A percentile compares a stretch with the other conserved stretches of the same genome.
phyloP scores from a whole-genome alignment of 2,329 filamentous ascomycete species.

The Domatiomyces globalis region DNA sequence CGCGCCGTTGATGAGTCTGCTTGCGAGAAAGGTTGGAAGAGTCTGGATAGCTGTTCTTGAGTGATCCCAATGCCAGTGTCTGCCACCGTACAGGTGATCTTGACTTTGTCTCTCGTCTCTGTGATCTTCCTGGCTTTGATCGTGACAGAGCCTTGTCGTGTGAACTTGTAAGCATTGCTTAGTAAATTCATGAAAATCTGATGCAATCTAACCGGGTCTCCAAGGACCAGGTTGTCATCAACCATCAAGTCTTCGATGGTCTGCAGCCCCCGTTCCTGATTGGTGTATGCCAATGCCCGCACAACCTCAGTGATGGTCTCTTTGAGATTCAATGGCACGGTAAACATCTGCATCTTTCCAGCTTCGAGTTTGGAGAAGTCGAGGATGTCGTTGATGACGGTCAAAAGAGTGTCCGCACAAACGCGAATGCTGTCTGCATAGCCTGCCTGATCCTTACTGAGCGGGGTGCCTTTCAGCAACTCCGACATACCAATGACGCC shows the following conservation, averaged over 20 bases:
- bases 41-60: conserved; percentile 45
- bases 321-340: conserved; percentile 64
- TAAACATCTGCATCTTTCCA: conserved; percentile 51
- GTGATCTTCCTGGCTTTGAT: conserved; percentile 27
- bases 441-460: conserved; percentile 29
- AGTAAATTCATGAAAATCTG: conserved; percentile 50
- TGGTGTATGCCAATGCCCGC: conserved; percentile 48
- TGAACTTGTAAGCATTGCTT: conserved; percentile 51
- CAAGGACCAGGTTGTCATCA: conserved; percentile 55
- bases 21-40: conserved; percentile 47
- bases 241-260: conserved; percentile 53
- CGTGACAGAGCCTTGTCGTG: conserved; percentile 37
- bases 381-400: conserved; percentile 33
- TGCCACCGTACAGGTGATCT: conserved; percentile 36
- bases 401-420: conserved; percentile 30
- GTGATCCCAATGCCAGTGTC: conserved; percentile 56
- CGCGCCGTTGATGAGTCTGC: conserved; percentile 51
- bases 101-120: conserved; percentile 20
- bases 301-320: conserved; percentile 52
- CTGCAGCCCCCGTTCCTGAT: conserved; percentile 44
- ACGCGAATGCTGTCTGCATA: conserved; percentile 31
- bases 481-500: conserved; percentile 31
- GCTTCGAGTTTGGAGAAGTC: conserved; percentile 41
- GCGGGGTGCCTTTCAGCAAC: conserved; percentile 26
- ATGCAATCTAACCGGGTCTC: conserved; percentile 68